Conservation (phyloP, 495 filamentous ascomycete species). For the Achaetomiella virescens region DNA sequence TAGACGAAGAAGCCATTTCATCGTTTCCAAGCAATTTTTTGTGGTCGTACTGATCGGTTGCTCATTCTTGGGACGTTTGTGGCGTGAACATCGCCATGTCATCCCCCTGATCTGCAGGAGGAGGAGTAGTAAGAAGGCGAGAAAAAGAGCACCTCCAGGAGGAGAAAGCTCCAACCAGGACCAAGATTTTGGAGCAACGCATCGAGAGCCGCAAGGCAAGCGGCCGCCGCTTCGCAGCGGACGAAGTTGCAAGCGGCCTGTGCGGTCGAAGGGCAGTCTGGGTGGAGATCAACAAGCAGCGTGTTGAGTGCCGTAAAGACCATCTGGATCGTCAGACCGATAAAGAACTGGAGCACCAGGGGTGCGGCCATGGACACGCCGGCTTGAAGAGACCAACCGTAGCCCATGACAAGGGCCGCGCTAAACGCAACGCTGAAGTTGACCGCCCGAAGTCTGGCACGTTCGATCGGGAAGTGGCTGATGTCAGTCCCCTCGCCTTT, state of each 20-base stretch:
- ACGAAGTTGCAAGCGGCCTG: constrained; percentile 6
- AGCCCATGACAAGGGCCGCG: constrained; percentile 5
- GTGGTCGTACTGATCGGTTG: too few relatives aligned
- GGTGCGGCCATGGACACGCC: constrained; percentile 7
- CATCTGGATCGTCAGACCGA: constrained; percentile 4
- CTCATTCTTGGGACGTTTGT: too few relatives aligned
- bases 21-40: too few relatives aligned
- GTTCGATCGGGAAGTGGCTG: constrained; percentile 8
- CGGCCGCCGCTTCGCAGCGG: constrained; percentile 3
- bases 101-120: not conserved
- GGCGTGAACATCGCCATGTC: not conserved
- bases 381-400: constrained; percentile 4
- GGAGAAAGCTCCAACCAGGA: not conserved
- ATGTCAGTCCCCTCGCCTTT: not conserved
- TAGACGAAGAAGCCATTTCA: too few relatives aligned
- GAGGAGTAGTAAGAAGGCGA: not conserved
- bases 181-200: not conserved
- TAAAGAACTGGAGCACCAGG: constrained; percentile 13
- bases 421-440: constrained; percentile 1
- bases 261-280: constrained; percentile 1
- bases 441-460: not conserved
- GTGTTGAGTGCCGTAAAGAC: constrained; percentile 8
- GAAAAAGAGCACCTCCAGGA: not conserved
- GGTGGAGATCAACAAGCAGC: constrained; percentile 11
- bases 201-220: not conserved